phyloP scores from a whole-genome alignment of 306 rosid genomes.

The Gleditsia sinensis region DNA sequence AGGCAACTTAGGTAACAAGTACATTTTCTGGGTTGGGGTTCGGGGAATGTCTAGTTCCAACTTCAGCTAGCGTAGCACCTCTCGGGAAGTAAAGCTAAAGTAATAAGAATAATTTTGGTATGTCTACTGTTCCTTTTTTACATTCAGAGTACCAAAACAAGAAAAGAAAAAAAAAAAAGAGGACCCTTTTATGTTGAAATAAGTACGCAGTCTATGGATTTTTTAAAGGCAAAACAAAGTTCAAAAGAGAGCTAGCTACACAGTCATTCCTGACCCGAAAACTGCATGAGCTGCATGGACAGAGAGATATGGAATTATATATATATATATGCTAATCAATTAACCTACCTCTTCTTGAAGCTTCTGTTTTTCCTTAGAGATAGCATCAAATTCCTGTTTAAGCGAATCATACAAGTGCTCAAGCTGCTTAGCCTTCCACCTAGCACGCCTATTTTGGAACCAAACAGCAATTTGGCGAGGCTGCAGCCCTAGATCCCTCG shows the following conservation, averaged over 20 bases:
- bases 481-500: conserved; percentile 84
- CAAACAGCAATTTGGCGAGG: conserved; percentile 94
- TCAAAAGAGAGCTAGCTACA: background rate
- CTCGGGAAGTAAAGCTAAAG: background rate
- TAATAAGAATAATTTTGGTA: no score
- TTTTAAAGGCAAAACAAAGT: background rate
- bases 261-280: background rate
- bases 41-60: conserved; percentile 13
- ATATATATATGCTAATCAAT: no score
- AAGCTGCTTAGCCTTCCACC: conserved; percentile 91
- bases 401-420: conserved; percentile 78
- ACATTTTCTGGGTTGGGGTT: background rate
- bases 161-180: background rate
- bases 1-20: background rate
- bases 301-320: background rate
- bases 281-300: conserved; percentile 31
- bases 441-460: conserved; percentile 94
- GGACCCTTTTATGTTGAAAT: background rate
- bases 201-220: no score
- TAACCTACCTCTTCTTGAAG: conserved; percentile 78
- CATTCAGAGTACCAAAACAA: no score
- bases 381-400: conserved; percentile 68
- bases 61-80: background rate
- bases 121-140: no score
- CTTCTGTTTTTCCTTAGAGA: conserved; percentile 65